These are phyloP conservation scores for Globisporangium splendens DNA, from an alignment of 352 stramenopile genomes.

Conservation along the genomic window DNA sequence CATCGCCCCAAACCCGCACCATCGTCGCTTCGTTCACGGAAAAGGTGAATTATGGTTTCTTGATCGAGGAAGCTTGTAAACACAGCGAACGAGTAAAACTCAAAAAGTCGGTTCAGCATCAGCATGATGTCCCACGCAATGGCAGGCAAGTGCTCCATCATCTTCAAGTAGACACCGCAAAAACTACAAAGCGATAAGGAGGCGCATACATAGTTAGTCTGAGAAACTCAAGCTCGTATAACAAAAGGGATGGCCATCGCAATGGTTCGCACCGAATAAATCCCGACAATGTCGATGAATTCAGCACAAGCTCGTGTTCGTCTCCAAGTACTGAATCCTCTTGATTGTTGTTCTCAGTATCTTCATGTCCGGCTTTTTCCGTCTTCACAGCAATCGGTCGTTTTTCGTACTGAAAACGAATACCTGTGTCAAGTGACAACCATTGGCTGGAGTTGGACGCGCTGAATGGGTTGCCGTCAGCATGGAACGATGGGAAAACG, in stretches of 20 bases:
- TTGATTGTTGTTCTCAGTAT: background rate
- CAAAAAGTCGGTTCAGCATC: conserved; percentile 70
- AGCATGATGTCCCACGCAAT: conserved; percentile 68
- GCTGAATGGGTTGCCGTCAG: conserved; percentile 62
- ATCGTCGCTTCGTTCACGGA: conserved; percentile 29
- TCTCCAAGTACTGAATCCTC: background rate
- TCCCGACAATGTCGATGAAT: conserved; percentile 62
- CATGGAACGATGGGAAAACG: conserved; percentile 64
- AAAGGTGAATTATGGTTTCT: conserved; percentile 44
- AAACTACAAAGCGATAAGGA: conserved; percentile 30
- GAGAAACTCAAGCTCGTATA: no score
- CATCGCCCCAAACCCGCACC: conserved; percentile 25
- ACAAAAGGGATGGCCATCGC: background rate
- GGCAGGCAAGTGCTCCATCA: conserved; percentile 80
- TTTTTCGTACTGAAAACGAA: conserved; percentile 43
- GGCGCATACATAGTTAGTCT: background rate
- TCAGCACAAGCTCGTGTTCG: conserved; percentile 64
- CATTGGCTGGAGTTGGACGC: conserved; percentile 44
- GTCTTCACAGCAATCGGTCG: conserved; percentile 24
- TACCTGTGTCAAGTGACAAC: conserved; percentile 55
- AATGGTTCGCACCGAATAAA: conserved; percentile 54
- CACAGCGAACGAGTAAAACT: conserved; percentile 77
- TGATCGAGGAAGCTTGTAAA: conserved; percentile 62
- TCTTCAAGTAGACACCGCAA: conserved; percentile 83
- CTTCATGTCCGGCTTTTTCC: conserved; percentile 8